A percentile compares a stretch with the other conserved stretches of the same genome.
Evolutionary conservation across 495 filamentous ascomycete genomes (phyloP).

Genomic region (Thermothielavioides terrestris): DNA sequence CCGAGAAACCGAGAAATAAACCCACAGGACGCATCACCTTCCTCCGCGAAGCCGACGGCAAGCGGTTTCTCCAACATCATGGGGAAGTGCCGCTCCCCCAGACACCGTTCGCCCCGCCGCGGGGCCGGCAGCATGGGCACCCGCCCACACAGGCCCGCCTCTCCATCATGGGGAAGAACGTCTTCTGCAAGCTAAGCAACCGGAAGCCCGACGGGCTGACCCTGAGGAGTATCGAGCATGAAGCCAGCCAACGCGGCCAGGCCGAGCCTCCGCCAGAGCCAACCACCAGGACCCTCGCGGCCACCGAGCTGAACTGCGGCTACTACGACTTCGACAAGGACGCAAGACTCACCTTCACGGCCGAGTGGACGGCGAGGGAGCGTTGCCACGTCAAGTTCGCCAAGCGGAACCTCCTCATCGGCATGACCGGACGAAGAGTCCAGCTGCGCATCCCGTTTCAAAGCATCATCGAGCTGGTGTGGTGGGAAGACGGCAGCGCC

Average conservation of each 20-base stretch:
- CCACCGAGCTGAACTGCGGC: slow-evolving; percentile 39
- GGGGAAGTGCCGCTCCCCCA: slow-evolving; percentile 1
- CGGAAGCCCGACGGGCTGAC: slow-evolving; percentile 27
- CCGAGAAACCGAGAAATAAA: slow-evolving; percentile 25
- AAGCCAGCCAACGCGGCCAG: slow-evolving; percentile 12
- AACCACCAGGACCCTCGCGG: slow-evolving; percentile 20
- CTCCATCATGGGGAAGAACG: slow-evolving; percentile 23
- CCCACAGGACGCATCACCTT: slow-evolving; percentile 28
- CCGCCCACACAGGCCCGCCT: slow-evolving; percentile 25
- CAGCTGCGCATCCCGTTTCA: slow-evolving; percentile 34
- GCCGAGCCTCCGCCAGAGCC: background rate
- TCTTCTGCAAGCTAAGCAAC: slow-evolving; percentile 39
- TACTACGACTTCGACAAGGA: slow-evolving; percentile 38
- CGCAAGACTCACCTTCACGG: slow-evolving; percentile 34
- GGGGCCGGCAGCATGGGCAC: background rate
- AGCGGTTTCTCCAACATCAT: slow-evolving; percentile 27
- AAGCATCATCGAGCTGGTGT: slow-evolving; percentile 29
- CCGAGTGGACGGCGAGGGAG: slow-evolving; percentile 32
- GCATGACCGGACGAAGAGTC: background rate
- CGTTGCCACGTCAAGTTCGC: slow-evolving; percentile 39
- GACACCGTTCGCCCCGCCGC: background rate
- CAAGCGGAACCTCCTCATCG: slow-evolving; percentile 31
- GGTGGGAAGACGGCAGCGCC: slow-evolving; percentile 20
- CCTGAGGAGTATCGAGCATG: slow-evolving; percentile 33
- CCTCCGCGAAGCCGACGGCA: slow-evolving; percentile 27